Percentiles rank a stretch among this genome's conserved stretches.
Evolutionary conservation across 2,329 filamentous ascomycete genomes (phyloP).

Genomic region (Akanthomyces dipterigenus): DNA sequence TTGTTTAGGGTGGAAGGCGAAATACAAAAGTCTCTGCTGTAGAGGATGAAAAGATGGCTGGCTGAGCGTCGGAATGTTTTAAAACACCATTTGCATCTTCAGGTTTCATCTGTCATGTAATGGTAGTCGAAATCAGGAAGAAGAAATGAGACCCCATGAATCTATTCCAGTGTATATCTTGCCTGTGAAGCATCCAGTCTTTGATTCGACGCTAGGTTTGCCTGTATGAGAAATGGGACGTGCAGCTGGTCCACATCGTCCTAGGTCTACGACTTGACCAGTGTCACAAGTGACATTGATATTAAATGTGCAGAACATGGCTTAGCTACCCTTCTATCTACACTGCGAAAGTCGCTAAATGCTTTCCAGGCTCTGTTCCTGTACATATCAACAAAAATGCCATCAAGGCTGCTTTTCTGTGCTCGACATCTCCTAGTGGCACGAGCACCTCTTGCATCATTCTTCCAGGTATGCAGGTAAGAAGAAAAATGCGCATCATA

Average conservation of each 20-base stretch:
- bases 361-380: background rate
- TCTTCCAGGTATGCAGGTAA: background rate
- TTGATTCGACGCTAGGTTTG: no score
- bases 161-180: background rate
- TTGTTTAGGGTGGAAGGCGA: conserved; percentile 12
- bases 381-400: conserved; percentile 8
- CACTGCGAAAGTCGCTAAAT: background rate
- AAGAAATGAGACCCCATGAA: conserved; percentile 30
- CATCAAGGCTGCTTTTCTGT: background rate
- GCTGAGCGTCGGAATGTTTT: conserved; percentile 32
- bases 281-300: background rate
- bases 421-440: background rate
- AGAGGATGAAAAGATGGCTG: conserved; percentile 16
- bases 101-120: conserved; percentile 33
- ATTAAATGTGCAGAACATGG: background rate
- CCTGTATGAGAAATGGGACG: no score
- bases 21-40: conserved; percentile 3
- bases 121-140: conserved; percentile 30
- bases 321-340: conserved; percentile 4
- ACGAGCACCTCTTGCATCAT: background rate
- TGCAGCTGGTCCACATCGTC: background rate
- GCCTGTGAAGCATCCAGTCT: background rate
- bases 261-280: background rate
- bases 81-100: conserved; percentile 32
- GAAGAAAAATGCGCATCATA: conserved; percentile 4